phyloP scores from a whole-genome alignment of 2,329 filamentous ascomycete genomes.

The Elsinoe batatas region DNA sequence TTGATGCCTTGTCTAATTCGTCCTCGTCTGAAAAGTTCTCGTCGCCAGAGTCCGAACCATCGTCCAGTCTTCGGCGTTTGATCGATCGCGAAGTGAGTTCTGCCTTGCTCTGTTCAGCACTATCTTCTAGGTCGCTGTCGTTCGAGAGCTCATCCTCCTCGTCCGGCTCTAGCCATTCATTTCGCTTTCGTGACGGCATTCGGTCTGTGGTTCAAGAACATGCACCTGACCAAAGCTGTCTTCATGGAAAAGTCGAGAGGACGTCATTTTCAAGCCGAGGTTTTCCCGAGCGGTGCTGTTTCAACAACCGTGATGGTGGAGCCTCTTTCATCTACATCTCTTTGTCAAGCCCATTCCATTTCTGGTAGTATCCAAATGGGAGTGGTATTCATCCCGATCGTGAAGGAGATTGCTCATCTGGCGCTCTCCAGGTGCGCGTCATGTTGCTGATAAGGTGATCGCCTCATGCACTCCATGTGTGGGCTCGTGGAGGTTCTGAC shows the following conservation, averaged over 20 bases:
- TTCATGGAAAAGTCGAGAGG: neutral
- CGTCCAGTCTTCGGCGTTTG: slow-evolving; percentile 55
- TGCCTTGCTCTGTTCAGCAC: slow-evolving; percentile 54
- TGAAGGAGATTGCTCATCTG: too few relatives aligned
- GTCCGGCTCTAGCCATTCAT: slow-evolving; percentile 55
- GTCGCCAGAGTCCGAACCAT: slow-evolving; percentile 24
- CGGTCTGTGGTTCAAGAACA: neutral
- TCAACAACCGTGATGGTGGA: too few relatives aligned
- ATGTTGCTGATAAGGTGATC: too few relatives aligned
- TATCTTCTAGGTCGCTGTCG: slow-evolving; percentile 35
- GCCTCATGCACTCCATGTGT: too few relatives aligned
- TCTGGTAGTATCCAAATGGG: too few relatives aligned
- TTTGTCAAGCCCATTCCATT: neutral
- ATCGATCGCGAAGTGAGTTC: slow-evolving; percentile 35
- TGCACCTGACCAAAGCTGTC: neutral
- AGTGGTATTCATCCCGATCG: too few relatives aligned
- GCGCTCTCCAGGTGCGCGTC: too few relatives aligned
- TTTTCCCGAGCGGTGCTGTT: slow-evolving; percentile 2
- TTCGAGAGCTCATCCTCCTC: slow-evolving; percentile 34
- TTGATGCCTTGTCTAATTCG: slow-evolving; percentile 16
- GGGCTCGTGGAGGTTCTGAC: too few relatives aligned
- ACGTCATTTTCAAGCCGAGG: slow-evolving; percentile 8
- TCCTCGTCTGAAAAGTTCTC: slow-evolving; percentile 24
- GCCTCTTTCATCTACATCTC: neutral
- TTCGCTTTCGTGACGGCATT: slow-evolving; percentile 63